Percentiles rank a stretch among this genome's conserved stretches.
Conservation (phyloP, 768 basidiomycete species). For the Daedalea quercina region DNA sequence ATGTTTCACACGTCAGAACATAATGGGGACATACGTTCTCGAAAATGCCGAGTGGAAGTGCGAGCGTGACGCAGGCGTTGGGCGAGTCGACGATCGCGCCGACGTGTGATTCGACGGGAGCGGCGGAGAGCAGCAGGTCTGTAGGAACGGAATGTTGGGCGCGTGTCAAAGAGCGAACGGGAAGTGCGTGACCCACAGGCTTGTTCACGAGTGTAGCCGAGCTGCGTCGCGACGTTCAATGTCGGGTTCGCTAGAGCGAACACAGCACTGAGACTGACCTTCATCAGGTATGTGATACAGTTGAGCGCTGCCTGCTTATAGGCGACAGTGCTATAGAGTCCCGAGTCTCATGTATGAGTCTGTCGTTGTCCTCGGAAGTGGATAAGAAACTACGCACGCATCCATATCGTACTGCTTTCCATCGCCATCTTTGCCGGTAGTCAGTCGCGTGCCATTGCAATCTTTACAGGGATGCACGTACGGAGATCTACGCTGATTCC, state of each 20-base stretch:
- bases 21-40: conserved; percentile 43
- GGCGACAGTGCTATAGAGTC: conserved; percentile 48
- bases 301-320: conserved; percentile 79
- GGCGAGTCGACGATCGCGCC: conserved; percentile 72
- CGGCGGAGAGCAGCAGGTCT: conserved; percentile 65
- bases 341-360: not conserved
- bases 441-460: not conserved
- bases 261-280: conserved; percentile 30
- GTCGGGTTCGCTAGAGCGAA: not conserved
- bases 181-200: conserved; percentile 38
- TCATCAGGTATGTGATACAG: conserved; percentile 65
- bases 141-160: not conserved
- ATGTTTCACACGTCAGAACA: not conserved
- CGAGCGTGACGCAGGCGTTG: conserved; percentile 72
- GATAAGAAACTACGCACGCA: conserved; percentile 34
- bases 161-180: not conserved
- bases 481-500: conserved; percentile 69
- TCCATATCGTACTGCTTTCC: conserved; percentile 77
- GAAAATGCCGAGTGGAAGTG: conserved; percentile 72
- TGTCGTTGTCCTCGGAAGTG: no score
- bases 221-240: conserved; percentile 24
- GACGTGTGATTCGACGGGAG: conserved; percentile 64
- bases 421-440: conserved; percentile 44
- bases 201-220: conserved; percentile 78
- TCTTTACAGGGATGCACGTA: conserved; percentile 23